Evolutionary conservation across 2,329 filamentous ascomycete species (phyloP).

Genomic region (Dactylellina drechsleri): DNA sequence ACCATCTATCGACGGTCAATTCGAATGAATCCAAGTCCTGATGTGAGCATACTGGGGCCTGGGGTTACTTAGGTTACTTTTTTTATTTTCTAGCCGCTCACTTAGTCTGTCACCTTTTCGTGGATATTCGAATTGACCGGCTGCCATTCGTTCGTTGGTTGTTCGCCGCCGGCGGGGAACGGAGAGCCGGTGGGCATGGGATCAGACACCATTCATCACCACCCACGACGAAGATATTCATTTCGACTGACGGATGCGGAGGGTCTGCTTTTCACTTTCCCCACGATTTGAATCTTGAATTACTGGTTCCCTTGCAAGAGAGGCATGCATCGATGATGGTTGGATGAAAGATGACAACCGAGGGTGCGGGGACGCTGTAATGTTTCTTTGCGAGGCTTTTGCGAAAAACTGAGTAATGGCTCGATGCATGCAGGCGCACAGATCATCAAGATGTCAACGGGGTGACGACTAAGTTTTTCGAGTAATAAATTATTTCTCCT

Average conservation of each 20-base stretch:
- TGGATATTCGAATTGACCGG: conserved; percentile 9
- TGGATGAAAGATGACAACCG: no score
- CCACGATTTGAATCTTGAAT: conserved; percentile 33
- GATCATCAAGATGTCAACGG: conserved; percentile 7
- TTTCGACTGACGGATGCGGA: conserved; percentile 48
- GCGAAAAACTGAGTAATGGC: neutral
- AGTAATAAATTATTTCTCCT: conserved; percentile 4
- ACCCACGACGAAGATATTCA: neutral
- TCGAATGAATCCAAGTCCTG: neutral
- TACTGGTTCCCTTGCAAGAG: neutral
- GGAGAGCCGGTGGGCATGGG: conserved; percentile 31
- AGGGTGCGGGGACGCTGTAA: no score
- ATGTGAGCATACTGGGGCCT: neutral
- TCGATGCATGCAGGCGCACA: conserved; percentile 11
- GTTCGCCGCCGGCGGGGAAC: conserved; percentile 42
- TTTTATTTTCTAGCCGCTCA: no score
- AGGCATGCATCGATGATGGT: neutral
- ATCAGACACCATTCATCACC: neutral
- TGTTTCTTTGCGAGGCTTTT: no score
- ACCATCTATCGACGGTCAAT: no score
- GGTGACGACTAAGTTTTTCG: conserved; percentile 17
- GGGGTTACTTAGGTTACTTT: neutral
- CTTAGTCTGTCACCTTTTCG: neutral
- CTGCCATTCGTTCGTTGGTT: neutral
- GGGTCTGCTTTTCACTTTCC: conserved; percentile 28